Evolutionary conservation across 2,329 filamentous ascomycete genomes (phyloP).

Genomic region (Penicillium expansum): DNA sequence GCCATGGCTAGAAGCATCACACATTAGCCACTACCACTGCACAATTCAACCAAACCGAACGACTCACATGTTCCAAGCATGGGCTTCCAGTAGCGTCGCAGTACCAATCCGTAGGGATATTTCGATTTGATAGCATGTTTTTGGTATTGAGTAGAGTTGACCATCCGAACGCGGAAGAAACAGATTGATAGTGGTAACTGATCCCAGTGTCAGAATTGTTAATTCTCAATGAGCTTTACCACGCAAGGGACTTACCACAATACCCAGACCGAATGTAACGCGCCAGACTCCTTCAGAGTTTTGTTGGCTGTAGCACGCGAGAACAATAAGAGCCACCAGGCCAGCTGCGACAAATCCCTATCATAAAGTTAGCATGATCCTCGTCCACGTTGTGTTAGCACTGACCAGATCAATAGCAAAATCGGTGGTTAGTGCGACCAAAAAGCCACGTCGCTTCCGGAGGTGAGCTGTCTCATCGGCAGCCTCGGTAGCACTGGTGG

Average conservation of each 20-base stretch:
- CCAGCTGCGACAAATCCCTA: no score
- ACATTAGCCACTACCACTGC: background rate
- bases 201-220: background rate
- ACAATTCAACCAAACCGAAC: no score
- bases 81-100: conserved; percentile 51
- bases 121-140: conserved; percentile 48
- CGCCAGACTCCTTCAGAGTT: conserved; percentile 46
- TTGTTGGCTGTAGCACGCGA: conserved; percentile 24
- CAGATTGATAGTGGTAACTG: conserved; percentile 50
- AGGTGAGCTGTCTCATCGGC: no score
- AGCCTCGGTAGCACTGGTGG: conserved; percentile 26
- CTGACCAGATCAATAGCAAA: no score
- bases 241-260: conserved; percentile 30
- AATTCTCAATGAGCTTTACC: no score
- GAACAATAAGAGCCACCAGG: no score
- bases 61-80: conserved; percentile 46
- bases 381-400: no score
- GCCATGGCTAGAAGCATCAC: conserved; percentile 32
- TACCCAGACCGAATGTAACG: conserved; percentile 50
- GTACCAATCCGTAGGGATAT: conserved; percentile 48
- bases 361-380: no score
- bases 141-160: conserved; percentile 51
- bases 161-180: conserved; percentile 54
- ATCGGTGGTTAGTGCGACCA: no score
- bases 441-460: no score